Conservation (phyloP, 192 early-diverging fungal species). For the Podila epicladia region DNA sequence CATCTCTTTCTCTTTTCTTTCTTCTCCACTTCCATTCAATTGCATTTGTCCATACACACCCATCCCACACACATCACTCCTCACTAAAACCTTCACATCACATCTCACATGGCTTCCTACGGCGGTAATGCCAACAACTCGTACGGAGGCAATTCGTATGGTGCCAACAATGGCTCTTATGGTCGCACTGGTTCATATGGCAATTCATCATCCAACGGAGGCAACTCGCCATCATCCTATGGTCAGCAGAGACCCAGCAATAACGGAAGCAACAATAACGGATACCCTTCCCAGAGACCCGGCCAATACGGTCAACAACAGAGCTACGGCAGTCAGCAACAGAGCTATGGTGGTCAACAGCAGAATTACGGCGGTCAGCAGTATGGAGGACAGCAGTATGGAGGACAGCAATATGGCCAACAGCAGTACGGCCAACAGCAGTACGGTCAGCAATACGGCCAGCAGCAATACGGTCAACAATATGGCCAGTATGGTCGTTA, state of each 20-base stretch:
- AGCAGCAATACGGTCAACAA: slow-evolving; percentile 10
- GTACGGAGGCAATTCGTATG: slow-evolving; percentile 2
- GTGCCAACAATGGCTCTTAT: slow-evolving; percentile 11
- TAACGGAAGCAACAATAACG: slow-evolving; percentile 5
- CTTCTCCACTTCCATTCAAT: neutral
- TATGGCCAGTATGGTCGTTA: slow-evolving; percentile 38
- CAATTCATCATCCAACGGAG: slow-evolving; percentile 3
- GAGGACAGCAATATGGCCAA: slow-evolving; percentile 8
- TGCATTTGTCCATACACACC: neutral
- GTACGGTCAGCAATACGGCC: slow-evolving; percentile 11
- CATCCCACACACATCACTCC: neutral
- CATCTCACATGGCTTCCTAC: slow-evolving; percentile 12
- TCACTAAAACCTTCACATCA: neutral
- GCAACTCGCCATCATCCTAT: slow-evolving; percentile 4
- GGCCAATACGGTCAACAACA: slow-evolving; percentile 34
- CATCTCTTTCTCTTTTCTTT: slow-evolving; percentile 4
- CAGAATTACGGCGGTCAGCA: slow-evolving; percentile 9
- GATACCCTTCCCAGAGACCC: slow-evolving; percentile 10
- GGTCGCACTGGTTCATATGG: slow-evolving; percentile 15
- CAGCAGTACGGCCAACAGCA: slow-evolving; percentile 32
- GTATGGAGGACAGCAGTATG: slow-evolving; percentile 12
- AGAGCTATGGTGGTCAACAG: slow-evolving; percentile 8
- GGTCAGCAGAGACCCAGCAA: neutral
- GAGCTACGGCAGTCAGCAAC: slow-evolving; percentile 4
- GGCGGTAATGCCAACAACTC: slow-evolving; percentile 8